Percentiles rank a stretch among this genome's conserved stretches.
Conservation (phyloP, 2,329 filamentous ascomycete species). For the Sporothrix brunneoviolacea region DNA sequence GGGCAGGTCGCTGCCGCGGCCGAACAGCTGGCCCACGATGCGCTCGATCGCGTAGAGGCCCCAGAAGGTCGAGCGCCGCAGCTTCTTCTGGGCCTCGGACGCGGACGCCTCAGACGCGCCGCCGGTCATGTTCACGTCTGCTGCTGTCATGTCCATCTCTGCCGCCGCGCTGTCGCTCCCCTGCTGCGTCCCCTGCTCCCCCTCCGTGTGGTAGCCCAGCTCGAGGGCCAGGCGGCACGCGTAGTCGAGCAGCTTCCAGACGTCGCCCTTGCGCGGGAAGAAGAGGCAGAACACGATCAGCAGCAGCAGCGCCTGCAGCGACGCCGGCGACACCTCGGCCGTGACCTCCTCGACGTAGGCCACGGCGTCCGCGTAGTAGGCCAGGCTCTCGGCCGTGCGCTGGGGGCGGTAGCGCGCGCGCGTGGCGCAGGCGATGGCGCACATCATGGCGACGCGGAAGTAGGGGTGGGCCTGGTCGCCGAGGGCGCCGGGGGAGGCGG, state of each 20-base stretch:
- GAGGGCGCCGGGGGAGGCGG: constrained; percentile 2
- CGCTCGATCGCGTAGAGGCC: constrained; percentile 31
- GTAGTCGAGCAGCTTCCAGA: constrained; percentile 20
- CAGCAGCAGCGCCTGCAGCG: constrained; percentile 16
- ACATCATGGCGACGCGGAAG: constrained; percentile 29
- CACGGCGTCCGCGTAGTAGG: constrained; percentile 14
- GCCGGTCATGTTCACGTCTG: not conserved
- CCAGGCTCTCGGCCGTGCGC: constrained; percentile 14
- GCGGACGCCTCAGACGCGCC: no score
- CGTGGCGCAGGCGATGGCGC: constrained; percentile 25
- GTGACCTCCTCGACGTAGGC: constrained; percentile 18
- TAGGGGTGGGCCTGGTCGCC: constrained; percentile 25
- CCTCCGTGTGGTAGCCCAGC: constrained; percentile 28
- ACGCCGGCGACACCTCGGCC: constrained; percentile 14
- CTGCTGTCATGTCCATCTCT: not conserved
- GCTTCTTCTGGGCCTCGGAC: constrained; percentile 9
- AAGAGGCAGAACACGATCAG: constrained; percentile 18
- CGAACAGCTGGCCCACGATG: constrained; percentile 31
- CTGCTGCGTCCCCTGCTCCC: constrained; percentile 10
- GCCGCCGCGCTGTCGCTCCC: not conserved
- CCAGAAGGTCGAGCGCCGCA: constrained; percentile 26
- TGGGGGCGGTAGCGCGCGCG: constrained; percentile 23
- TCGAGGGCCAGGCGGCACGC: constrained; percentile 22
- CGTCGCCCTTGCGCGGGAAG: constrained; percentile 17
- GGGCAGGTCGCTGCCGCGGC: constrained; percentile 29